Conservation (phyloP, 2,329 filamentous ascomycete species). For the Aspergillus niger region DNA sequence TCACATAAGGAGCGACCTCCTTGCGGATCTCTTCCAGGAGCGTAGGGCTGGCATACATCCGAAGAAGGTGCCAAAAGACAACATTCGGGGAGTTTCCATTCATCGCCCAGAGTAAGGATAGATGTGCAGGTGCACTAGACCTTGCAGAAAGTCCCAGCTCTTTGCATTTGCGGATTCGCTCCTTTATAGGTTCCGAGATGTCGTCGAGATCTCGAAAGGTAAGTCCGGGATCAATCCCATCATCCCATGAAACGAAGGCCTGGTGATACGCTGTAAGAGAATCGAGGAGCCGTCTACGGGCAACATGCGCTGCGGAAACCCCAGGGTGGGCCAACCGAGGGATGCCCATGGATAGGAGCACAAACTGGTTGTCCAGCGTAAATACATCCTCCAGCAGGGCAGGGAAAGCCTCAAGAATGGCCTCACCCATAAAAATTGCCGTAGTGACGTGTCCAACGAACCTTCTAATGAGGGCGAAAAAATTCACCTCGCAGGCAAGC, state of each 20-base stretch:
- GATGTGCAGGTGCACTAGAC: conserved; percentile 45
- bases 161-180: conserved; percentile 45
- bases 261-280: conserved; percentile 46
- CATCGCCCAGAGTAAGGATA: conserved; percentile 58
- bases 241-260: conserved; percentile 46
- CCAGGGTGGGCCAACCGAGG: conserved; percentile 59
- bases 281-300: conserved; percentile 45
- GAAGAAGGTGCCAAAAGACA: conserved; percentile 55
- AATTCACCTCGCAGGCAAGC: conserved; percentile 53
- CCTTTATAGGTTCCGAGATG: conserved; percentile 48
- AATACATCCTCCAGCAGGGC: conserved; percentile 58
- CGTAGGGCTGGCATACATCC: conserved; percentile 45
- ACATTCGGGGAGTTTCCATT: conserved; percentile 56
- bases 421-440: conserved; percentile 55
- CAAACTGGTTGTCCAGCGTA: conserved; percentile 57
- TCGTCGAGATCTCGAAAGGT: conserved; percentile 53
- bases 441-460: conserved; percentile 56
- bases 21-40: conserved; percentile 47
- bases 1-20: conserved; percentile 49
- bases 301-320: conserved; percentile 51
- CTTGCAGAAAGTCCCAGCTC: conserved; percentile 39
- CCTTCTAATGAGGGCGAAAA: conserved; percentile 57
- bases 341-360: conserved; percentile 56
- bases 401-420: conserved; percentile 55
- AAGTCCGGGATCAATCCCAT: conserved; percentile 45